Percentiles rank a stretch among this genome's conserved stretches.
Evolutionary conservation across 371 early-diverging fungal genomes (phyloP).

Genomic region (Rhizomucor miehei): DNA sequence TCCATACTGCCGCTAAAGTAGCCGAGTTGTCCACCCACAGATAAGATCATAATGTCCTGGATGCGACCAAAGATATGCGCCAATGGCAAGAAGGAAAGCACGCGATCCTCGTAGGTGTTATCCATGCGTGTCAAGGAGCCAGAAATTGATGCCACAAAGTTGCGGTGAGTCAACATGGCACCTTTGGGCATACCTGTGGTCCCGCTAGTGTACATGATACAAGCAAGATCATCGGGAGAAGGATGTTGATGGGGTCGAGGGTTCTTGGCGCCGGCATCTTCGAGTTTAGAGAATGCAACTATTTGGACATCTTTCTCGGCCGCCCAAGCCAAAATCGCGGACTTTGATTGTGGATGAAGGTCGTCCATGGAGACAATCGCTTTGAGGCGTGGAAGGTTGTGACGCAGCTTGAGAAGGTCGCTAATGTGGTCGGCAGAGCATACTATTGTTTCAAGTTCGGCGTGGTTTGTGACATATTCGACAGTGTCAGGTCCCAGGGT

Average conservation of each 20-base stretch:
- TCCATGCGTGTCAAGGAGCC: constrained; percentile 6
- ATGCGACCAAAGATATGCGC: constrained; percentile 92
- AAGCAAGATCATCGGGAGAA: constrained; percentile 62
- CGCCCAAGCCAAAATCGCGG: constrained; percentile 48
- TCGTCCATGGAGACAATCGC: constrained; percentile 77
- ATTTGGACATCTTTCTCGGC: constrained; percentile 44
- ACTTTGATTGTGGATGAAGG: constrained; percentile 28
- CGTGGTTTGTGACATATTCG: constrained; percentile 63
- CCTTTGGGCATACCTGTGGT: constrained; percentile 79
- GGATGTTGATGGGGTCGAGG: constrained; percentile 35
- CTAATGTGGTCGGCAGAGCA: constrained; percentile 71
- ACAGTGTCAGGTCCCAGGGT: constrained; percentile 88
- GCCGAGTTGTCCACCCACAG: constrained; percentile 65
- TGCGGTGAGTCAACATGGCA: constrained; percentile 50
- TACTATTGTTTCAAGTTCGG: constrained; percentile 73
- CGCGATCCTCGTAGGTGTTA: constrained; percentile 21
- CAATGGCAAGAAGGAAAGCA: constrained; percentile 79
- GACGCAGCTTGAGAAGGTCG: constrained; percentile 49
- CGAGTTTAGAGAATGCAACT: constrained; percentile 59
- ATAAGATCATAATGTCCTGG: constrained; percentile 17
- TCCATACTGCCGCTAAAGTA: constrained; percentile 81
- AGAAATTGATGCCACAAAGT: constrained; percentile 40
- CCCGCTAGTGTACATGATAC: constrained; percentile 97
- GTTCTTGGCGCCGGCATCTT: constrained; percentile 46
- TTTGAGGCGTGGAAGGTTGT: constrained; percentile 63